Evolutionary conservation across 805 yeast genomes (phyloP).

Genomic region (Metschnikowia colocasiae): DNA sequence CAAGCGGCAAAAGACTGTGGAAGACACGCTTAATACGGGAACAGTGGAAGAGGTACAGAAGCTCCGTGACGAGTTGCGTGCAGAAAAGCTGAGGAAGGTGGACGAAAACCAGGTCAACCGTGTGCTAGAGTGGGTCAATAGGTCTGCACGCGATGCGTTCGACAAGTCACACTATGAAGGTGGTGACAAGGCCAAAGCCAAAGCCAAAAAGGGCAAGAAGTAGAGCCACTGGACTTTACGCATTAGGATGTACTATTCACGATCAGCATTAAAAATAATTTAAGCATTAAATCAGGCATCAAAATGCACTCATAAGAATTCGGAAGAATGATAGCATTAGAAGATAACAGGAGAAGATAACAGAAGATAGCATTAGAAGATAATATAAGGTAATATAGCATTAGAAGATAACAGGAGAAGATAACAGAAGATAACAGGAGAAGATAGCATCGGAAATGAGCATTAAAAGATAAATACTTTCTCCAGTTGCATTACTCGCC

Average conservation of each 20-base stretch:
- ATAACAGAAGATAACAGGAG: not conserved
- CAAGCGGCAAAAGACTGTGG: conserved; percentile 36
- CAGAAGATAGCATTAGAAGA: no score
- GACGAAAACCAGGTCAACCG: conserved; percentile 42
- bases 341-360: no score
- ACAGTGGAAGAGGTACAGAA: conserved; percentile 23
- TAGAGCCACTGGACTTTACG: conserved; percentile 11
- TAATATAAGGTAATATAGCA: no score
- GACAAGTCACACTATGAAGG: conserved; percentile 60
- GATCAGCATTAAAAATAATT: no score
- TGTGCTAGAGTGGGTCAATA: conserved; percentile 60
- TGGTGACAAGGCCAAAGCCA: conserved; percentile 32
- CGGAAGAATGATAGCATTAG: no score
- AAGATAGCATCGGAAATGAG: no score
- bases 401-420: no score
- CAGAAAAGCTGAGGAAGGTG: conserved; percentile 30
- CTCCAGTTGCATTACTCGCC: not conserved
- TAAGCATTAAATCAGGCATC: no score
- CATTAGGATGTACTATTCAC: no score
- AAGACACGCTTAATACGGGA: conserved; percentile 30
- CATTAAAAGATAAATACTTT: no score
- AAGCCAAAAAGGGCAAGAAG: conserved; percentile 17
- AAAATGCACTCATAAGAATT: no score
- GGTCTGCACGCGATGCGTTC: conserved; percentile 48
- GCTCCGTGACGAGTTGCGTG: conserved; percentile 25